A percentile compares a stretch with the other conserved stretches of the same genome.
Conservation (phyloP, 73 alveolate genomes). For the Breviolum minutum region DNA sequence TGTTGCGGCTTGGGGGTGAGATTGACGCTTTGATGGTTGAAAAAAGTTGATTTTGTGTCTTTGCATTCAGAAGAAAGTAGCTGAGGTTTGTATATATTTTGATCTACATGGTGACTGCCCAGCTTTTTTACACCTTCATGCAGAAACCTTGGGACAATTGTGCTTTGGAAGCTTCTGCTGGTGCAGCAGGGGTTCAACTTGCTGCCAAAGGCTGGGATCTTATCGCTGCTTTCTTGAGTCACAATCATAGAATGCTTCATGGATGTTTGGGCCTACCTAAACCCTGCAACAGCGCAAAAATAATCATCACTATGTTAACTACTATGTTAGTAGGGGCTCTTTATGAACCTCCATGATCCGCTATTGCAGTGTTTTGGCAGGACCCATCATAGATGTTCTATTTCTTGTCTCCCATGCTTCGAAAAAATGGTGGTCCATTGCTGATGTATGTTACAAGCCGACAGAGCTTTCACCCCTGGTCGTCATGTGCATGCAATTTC, state of each 20-base stretch:
- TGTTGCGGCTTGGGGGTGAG: not conserved
- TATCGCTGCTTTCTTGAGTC: not conserved
- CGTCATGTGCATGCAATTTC: no score
- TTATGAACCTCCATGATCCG: no score
- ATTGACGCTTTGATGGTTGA: no score
- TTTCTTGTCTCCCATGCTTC: not conserved
- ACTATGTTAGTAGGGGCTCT: no score
- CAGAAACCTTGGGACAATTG: conserved; percentile 91
- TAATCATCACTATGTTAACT: no score
- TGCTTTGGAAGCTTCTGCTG: conserved; percentile 61
- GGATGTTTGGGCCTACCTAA: no score
- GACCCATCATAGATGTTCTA: not conserved
- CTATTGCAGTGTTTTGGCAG: not conserved
- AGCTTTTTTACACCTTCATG: conserved; percentile 82
- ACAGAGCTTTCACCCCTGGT: not conserved
- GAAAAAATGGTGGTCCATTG: no score
- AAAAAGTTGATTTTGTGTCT: not conserved
- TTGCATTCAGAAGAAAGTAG: not conserved
- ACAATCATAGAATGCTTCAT: no score
- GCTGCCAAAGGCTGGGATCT: conserved; percentile 57
- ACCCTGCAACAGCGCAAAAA: no score
- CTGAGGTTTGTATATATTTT: conserved; percentile 67
- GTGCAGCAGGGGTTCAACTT: conserved; percentile 56
- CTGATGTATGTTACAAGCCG: no score
- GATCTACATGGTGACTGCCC: conserved; percentile 46